Evolutionary conservation across 1,284 basidiomycete genomes (phyloP), one percentile per base, ranked within the genome.

Genomic region (Pisolithus thermaeus): DNA sequence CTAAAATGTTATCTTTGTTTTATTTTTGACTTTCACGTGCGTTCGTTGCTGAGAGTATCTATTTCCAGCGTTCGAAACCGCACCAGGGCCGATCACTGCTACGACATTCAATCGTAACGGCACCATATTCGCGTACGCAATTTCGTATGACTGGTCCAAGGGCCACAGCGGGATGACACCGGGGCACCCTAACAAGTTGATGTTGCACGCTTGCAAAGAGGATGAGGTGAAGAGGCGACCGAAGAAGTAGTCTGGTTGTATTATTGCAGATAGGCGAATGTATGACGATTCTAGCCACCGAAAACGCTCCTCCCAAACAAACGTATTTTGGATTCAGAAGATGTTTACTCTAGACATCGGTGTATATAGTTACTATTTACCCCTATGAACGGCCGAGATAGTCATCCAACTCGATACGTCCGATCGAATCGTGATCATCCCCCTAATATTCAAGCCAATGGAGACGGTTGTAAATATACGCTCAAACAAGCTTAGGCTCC

Each of bases 101-200:
- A 84, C 84, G 3, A 76, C 84, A 2, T 96, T 95, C 79, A 95
- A 90, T 72, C 84, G 85, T 55, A 87, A 80, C 32, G 90, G 91
- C 27, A 83, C 77, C n/a, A 90, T 95, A 57, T 87, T 96, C 63
- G 93, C 93, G 0, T 97, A 96, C 59, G 84, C 90, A 0, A 68
- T 93, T 20, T 90, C 90, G 4, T 94, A 94, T 61, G 92, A 95
- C 65, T 94, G 92, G 92, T 87, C 75, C 61, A 95, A 85, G 64
- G 93, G 93, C 3, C 89, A 94, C 68, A 81, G 82, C 9, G 92
- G 92, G 18, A 92, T 90, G 76, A 86, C 87, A 4, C 83, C 89
- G 5, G 80, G 81, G 14, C 83, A 86, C 61, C 80, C 83, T 16
- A 94, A 92, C 69, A 92, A 92, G 66, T 72, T 96, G 58, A 91